Evolutionary conservation across 192 early-diverging fungal genomes (phyloP), one percentile per base, ranked within the genome.

Genomic region (Coemansia sp.): DNA sequence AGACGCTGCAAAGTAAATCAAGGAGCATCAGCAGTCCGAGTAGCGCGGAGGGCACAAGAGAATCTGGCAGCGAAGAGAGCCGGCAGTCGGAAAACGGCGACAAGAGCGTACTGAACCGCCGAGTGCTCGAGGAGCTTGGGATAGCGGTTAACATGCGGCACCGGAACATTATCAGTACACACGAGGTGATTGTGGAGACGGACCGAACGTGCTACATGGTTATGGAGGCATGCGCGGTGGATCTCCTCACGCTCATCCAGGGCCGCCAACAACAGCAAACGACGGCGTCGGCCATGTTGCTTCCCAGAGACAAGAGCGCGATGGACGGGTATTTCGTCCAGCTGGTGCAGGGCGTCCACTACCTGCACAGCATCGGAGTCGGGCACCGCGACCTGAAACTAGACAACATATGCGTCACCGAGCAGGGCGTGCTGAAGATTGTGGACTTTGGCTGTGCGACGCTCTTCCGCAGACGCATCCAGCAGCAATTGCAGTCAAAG

Each of bases 381-480:
- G 85, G 84, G 2, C 96, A 98, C 69, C 86, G 91, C 14, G 96
- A 98, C 65, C 79, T 98, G 59, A 98, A 98, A 72, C 85, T 91
- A 10, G 96, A 98, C 65, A 98, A 98, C 73, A 82, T 96, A 23
- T 79, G 95, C 29, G 75, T 92, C 36, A 86, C 85, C 57, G 82
- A 81, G 40, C 57, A 85, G 17, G 79, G 76, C n/a, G 74, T 77
- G 14, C 76, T 90, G 62, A 96, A 94, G 79, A 77, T 96, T 22
- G 88, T 87, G 50, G 94, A 98, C 67, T 98, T 96, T 81, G 94
- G 94, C 30, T 62, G 72, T 62, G 48, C 70, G 13, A 65, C 77
- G 64, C 50, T 80, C 67, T 83, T 72, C 42, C 63, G 75, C 19
- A 57, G 75, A 8, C 68, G 61, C 20, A 31, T 55, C 1, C 29